phyloP scores from a whole-genome alignment of 129 eudicot species.

The Flaveria bidentis region DNA sequence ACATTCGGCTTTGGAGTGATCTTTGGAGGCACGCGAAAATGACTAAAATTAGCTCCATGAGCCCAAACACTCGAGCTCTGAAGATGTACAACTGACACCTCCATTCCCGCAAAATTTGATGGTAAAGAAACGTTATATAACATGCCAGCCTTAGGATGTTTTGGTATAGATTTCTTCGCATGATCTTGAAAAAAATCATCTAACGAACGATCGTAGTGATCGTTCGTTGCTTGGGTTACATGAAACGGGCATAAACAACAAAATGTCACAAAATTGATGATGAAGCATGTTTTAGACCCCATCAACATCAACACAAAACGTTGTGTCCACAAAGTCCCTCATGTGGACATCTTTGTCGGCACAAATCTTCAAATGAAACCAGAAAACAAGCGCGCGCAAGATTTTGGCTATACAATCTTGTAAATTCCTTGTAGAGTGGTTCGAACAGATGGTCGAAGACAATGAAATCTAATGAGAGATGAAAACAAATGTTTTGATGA shows the following conservation, averaged over 20 bases:
- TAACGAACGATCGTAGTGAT: slow-evolving; percentile 33
- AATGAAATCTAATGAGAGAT: neutral
- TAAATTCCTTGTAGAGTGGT: neutral
- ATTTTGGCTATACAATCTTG: neutral
- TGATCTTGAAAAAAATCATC: slow-evolving; percentile 53
- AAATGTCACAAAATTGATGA: slow-evolving; percentile 41
- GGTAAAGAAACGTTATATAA: slow-evolving; percentile 67
- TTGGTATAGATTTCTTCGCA: slow-evolving; percentile 39
- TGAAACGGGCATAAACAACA: slow-evolving; percentile 23
- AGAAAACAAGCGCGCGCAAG: neutral
- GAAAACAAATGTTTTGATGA: slow-evolving; percentile 3
- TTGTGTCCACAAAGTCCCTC: slow-evolving; percentile 5
- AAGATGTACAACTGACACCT: slow-evolving; percentile 52
- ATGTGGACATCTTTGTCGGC: slow-evolving; percentile 8
- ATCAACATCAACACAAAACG: slow-evolving; percentile 36
- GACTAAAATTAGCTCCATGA: slow-evolving; percentile 56
- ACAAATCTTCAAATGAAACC: neutral
- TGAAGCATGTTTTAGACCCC: slow-evolving; percentile 50
- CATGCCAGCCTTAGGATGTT: slow-evolving; percentile 40
- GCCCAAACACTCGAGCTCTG: slow-evolving; percentile 53
- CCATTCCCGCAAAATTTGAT: slow-evolving; percentile 56
- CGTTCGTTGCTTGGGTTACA: slow-evolving; percentile 28
- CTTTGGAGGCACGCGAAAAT: slow-evolving; percentile 61
- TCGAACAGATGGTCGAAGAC: neutral
- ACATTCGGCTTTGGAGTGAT: slow-evolving; percentile 51